Percentiles rank a stretch among this genome's conserved stretches.
Evolutionary conservation across 1,139 yeast genomes (phyloP).

Genomic region (Blastobotrys illinoisensis): DNA sequence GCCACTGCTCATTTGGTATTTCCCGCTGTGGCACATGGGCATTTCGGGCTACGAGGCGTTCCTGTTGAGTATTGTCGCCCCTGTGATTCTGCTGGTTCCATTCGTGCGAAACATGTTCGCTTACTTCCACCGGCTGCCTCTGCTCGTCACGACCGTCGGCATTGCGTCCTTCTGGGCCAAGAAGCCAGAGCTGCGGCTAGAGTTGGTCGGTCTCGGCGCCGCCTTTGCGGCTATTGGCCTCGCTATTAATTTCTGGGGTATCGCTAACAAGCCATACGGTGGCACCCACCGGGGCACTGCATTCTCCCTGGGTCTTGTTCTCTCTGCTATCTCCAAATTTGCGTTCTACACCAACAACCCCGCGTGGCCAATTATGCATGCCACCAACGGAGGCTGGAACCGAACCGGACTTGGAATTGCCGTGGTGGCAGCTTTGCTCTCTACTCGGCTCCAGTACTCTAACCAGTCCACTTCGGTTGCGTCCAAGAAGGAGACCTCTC

Average conservation of each 20-base stretch:
- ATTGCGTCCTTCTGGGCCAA: conserved; percentile 67
- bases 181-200: conserved; percentile 64
- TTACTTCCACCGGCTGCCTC: conserved; percentile 43
- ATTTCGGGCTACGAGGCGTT: conserved; percentile 88
- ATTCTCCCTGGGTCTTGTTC: conserved; percentile 64
- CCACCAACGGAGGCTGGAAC: conserved; percentile 81
- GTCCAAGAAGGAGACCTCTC: conserved; percentile 28
- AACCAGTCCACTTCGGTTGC: conserved; percentile 23
- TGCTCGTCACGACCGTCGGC: conserved; percentile 59
- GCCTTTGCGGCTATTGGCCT: conserved; percentile 59
- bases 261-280: conserved; percentile 40
- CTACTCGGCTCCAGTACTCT: conserved; percentile 38
- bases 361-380: conserved; percentile 91
- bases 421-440: conserved; percentile 51
- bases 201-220: conserved; percentile 61
- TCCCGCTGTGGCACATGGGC: conserved; percentile 98
- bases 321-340: conserved; percentile 70
- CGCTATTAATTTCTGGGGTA: conserved; percentile 50
- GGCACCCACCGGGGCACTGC: conserved; percentile 54
- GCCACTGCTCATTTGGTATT: conserved; percentile 88
- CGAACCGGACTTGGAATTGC: conserved; percentile 65
- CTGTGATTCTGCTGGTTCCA: conserved; percentile 52
- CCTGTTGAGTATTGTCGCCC: conserved; percentile 52
- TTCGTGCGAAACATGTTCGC: conserved; percentile 48
- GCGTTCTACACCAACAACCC: conserved; percentile 84